Evolutionary conservation across 2,329 filamentous ascomycete species (phyloP).

Genomic region (Lojkania enalia): DNA sequence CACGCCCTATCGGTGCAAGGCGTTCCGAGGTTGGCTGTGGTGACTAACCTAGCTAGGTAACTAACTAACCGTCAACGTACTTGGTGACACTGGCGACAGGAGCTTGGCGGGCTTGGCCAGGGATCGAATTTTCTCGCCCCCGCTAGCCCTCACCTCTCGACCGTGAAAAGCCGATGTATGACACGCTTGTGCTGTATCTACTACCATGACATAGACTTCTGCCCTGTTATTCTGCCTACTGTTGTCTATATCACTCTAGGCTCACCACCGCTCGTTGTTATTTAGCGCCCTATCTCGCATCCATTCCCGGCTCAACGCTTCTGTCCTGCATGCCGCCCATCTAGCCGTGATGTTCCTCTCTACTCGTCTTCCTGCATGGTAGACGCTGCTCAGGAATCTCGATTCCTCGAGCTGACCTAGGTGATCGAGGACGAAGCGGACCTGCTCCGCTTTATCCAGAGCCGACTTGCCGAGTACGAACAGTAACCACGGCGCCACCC

Average conservation of each 20-base stretch:
- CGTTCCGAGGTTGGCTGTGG: background rate
- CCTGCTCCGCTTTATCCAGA: background rate
- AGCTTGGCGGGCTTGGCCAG: background rate
- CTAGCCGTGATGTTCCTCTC: background rate
- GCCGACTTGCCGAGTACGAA: background rate
- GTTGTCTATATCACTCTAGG: too few relatives aligned
- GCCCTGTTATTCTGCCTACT: too few relatives aligned
- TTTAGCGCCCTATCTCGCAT: too few relatives aligned
- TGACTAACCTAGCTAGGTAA: background rate
- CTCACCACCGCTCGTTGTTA: too few relatives aligned
- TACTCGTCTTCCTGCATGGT: background rate
- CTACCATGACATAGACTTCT: too few relatives aligned
- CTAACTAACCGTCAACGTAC: too few relatives aligned
- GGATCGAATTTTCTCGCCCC: background rate
- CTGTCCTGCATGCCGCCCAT: too few relatives aligned
- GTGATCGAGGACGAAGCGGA: background rate
- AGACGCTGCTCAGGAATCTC: background rate
- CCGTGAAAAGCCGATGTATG: background rate
- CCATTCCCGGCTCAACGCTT: too few relatives aligned
- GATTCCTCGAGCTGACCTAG: background rate
- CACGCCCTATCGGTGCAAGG: background rate
- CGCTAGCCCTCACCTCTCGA: background rate
- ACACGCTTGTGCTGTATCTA: too few relatives aligned
- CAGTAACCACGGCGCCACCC: background rate
- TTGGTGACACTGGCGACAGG: too few relatives aligned